Evolutionary conservation across 2,329 filamentous ascomycete genomes (phyloP).

Genomic region (Colletotrichum nymphaeae): DNA sequence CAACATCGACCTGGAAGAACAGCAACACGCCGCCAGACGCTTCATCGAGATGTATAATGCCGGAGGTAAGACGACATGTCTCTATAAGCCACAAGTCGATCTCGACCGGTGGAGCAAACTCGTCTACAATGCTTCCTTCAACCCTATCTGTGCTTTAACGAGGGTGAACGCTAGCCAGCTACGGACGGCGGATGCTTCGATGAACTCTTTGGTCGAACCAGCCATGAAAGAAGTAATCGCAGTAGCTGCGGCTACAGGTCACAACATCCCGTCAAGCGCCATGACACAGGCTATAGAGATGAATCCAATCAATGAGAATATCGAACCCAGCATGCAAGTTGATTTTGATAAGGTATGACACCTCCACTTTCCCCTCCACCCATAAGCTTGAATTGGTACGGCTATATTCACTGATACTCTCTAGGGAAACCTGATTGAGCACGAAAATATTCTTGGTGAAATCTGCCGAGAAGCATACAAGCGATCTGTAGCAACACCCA

Average conservation of each 20-base stretch:
- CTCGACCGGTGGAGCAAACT: conserved; percentile 62
- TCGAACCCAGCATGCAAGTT: conserved; percentile 65
- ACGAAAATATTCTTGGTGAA: conserved; percentile 65
- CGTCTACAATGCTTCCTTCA: conserved; percentile 62
- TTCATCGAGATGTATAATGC: conserved; percentile 62
- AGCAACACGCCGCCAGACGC: conserved; percentile 46
- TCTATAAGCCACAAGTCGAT: conserved; percentile 54
- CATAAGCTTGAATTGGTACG: too few relatives aligned
- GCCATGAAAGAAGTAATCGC: conserved; percentile 65
- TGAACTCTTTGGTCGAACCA: conserved; percentile 61
- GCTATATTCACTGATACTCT: not conserved
- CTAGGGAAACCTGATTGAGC: conserved; percentile 49
- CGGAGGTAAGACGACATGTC: conserved; percentile 55
- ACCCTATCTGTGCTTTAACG: conserved; percentile 63
- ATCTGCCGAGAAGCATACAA: conserved; percentile 58
- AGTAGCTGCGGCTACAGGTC: conserved; percentile 55
- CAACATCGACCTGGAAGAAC: conserved; percentile 39
- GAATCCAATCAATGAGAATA: conserved; percentile 60
- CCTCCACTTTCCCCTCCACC: too few relatives aligned
- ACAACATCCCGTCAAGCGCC: conserved; percentile 53
- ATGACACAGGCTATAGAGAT: conserved; percentile 57
- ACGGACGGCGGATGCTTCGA: conserved; percentile 53
- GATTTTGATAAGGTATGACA: conserved; percentile 56
- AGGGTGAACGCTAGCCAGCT: conserved; percentile 63
- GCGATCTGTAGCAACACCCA: conserved; percentile 60